Base-by-base conservation (phyloP, 2,329 filamentous ascomycete species). In the Sarocladium kiliense region DNA sequence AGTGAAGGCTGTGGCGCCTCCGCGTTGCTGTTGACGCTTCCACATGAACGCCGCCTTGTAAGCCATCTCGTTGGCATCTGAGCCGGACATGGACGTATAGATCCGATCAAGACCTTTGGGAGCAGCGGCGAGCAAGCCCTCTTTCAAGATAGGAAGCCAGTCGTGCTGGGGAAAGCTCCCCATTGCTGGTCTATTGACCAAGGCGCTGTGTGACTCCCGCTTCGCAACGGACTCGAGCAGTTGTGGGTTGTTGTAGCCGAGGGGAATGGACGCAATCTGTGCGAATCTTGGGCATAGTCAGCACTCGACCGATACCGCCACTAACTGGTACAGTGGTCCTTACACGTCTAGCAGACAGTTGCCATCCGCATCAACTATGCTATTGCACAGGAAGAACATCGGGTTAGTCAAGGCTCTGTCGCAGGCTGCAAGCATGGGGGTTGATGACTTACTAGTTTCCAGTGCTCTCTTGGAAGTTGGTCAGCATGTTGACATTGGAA, bases 11-110 rank as follows among this genome's bases (percentile, higher is more conserved):
- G 86, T 88, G 37, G 86, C 71, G 9, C 89, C 89, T 61, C 90
- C 90, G 58, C 92, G 89, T 73, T 94, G 84, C 60, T 85, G 80
- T 71, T 91, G 88, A 51, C 89, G 85, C 66, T 87, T 86, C 81
- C 87, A 95, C 86, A 96, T 96, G 76, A 96, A 96, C 50, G 92
- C 91, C 7, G 91, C 91, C 77, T 96, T 96, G 82, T 91, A 96
- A 39, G 92, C 92, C 36, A 89, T 88, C 76, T 96, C 92, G 74
- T 96, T 96, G 72, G 91, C 91, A 66, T 96, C 91, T n/a, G 90
- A 95, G 58, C 91, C 91, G 54, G 91, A 84, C 78, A 91, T 88
- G 61, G 87, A 90, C n/a, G 91, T 96, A 76, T 96, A 96, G 63
- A 96, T 91, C 72, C 96, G 89, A 77, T 91, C 76, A 59, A 93